Conservation (phyloP, 2,329 filamentous ascomycete species). For the Didymella segeticola region DNA sequence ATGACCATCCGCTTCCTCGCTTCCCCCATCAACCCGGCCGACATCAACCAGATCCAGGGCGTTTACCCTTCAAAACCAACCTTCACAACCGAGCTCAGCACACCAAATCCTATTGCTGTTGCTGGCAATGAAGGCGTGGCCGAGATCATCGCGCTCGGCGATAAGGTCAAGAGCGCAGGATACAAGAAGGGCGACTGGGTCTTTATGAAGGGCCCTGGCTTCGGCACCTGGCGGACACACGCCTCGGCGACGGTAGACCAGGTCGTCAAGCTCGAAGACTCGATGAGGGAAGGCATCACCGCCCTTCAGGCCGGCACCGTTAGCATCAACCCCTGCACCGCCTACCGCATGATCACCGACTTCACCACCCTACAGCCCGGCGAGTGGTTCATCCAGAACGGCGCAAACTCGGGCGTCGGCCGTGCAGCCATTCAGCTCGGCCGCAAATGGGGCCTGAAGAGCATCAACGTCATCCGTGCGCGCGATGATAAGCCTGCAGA, state of each 20-base stretch:
- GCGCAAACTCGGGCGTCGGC: slow-evolving; percentile 92
- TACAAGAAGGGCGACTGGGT: slow-evolving; percentile 88
- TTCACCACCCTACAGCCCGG: slow-evolving; percentile 73
- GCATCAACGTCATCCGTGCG: slow-evolving; percentile 86
- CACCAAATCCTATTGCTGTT: slow-evolving; percentile 75
- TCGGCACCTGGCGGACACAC: slow-evolving; percentile 96
- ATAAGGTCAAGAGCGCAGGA: slow-evolving; percentile 59
- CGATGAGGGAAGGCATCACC: slow-evolving; percentile 72
- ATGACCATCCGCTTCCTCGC: slow-evolving; percentile 88
- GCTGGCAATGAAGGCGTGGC: slow-evolving; percentile 94
- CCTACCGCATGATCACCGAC: slow-evolving; percentile 89
- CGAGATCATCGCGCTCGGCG: slow-evolving; percentile 77
- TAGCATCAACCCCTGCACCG: slow-evolving; percentile 90
- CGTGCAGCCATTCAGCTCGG: slow-evolving; percentile 89
- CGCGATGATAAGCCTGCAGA: slow-evolving; percentile 75
- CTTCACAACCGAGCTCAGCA: slow-evolving; percentile 79
- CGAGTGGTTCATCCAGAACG: slow-evolving; percentile 97
- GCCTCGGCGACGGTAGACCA: slow-evolving; percentile 68
- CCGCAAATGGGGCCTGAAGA: slow-evolving; percentile 83
- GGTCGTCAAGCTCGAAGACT: slow-evolving; percentile 74
- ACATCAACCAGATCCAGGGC: slow-evolving; percentile 97
- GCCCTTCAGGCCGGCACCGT: slow-evolving; percentile 85
- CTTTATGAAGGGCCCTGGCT: slow-evolving; percentile 80
- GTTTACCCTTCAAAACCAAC: slow-evolving; percentile 87
- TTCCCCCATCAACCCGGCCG: slow-evolving; percentile 92